Base-by-base conservation (phyloP, 495 filamentous ascomycete species). In the Daldinia decipiens region DNA sequence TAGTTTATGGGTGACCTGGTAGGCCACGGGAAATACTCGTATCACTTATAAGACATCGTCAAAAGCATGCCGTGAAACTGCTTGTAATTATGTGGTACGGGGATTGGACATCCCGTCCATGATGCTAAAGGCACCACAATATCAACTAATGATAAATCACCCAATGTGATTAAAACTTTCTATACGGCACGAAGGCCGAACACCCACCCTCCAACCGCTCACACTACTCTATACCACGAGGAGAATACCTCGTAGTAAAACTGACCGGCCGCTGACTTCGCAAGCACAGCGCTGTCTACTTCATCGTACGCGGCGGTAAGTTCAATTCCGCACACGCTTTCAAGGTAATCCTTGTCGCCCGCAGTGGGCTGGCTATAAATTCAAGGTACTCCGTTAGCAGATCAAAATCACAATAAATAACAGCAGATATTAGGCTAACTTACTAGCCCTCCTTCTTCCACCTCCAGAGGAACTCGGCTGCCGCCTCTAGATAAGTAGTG, bases 281-380 rank as follows among this genome's bases (percentile, higher is more conserved):
- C 13, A 7, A 40, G 39, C 15, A 1, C 39, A 17, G 13, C 39
- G 15, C 15, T 5, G 2, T n/a, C 39, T 0, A 5, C 39, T 0
- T 40, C 17, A 0, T 40, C 15, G 8, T 6, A 40, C 0, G 13
- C 39, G 5, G 17, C 1, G 0, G 39, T 40, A 0, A 40, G 5
- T 7, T 8, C 0, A 0, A 40, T 0, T 0, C 1, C 15, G 8
- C 39, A 40, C 0, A 40, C 13, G 5, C 2, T 1, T 0, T 5
- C 0, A 1, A 40, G 39, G n/a, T 17, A 8, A 0, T 0, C 39
- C 5, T 5, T 7, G 0, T 40, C 39, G 1, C 1, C 2, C 0
- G 5, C 12, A 3, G 39, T 40, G 0, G 15, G 39, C 0, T 4
- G 15, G n/a, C 39, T 40, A 17, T 40, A 17, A 40, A 3, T n/a